Conservation (phyloP, 495 filamentous ascomycete species). For the Daldinia loculata region DNA sequence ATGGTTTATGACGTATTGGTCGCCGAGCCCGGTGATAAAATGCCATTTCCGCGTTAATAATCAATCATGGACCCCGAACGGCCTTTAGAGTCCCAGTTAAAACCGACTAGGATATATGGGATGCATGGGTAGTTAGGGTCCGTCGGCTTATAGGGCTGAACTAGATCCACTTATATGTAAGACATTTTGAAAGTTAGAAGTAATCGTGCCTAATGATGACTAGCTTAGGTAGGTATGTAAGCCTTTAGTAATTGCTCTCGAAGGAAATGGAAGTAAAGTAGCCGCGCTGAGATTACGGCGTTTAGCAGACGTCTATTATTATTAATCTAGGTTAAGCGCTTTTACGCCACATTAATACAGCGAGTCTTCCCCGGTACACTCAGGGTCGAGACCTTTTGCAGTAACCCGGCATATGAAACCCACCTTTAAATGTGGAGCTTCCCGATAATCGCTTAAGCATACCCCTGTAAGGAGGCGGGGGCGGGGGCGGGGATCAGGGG, state of each 20-base stretch:
- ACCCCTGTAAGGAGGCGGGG: constrained; percentile 1
- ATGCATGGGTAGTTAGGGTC: constrained; percentile 13
- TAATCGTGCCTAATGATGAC: background rate
- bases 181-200: background rate
- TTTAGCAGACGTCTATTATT: background rate
- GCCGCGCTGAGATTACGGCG: background rate
- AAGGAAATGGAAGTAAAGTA: background rate
- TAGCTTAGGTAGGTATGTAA: background rate
- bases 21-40: background rate
- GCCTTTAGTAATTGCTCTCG: background rate
- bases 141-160: constrained; percentile 30
- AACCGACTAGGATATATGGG: constrained; percentile 5
- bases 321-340: background rate
- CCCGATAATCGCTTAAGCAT: background rate
- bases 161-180: background rate
- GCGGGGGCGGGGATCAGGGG: background rate
- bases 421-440: background rate
- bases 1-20: background rate
- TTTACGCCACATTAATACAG: background rate
- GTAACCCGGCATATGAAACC: background rate
- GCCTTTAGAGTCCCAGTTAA: background rate
- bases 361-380: background rate
- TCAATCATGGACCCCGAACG: background rate
- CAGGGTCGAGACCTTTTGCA: background rate
- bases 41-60: background rate